Conservation (phyloP, 208 protist species). For the Wallacemonas sp. region DNA sequence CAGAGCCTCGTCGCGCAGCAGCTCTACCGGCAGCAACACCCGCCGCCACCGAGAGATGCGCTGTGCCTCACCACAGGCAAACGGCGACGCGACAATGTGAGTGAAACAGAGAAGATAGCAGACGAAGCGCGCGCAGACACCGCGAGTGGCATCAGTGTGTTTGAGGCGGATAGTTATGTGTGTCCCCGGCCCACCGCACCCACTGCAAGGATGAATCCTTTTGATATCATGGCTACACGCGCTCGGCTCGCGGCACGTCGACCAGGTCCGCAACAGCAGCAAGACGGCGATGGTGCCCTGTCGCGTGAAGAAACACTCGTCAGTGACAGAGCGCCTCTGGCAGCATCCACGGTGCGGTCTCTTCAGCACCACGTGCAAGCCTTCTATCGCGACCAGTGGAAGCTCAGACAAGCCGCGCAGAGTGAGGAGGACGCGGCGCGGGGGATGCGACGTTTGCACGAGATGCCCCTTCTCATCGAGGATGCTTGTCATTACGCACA, state of each 20-base stretch:
- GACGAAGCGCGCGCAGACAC: background rate
- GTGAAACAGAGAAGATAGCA: background rate
- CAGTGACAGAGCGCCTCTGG: background rate
- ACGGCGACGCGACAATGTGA: background rate
- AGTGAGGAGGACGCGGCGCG: background rate
- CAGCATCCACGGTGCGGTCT: background rate
- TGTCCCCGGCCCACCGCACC: background rate
- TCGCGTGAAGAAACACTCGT: background rate
- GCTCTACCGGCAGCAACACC: background rate
- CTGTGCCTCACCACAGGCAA: constrained; percentile 3
- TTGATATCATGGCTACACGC: background rate
- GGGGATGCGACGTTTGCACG: constrained; percentile 1
- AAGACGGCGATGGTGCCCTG: background rate
- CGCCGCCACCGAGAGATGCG: background rate
- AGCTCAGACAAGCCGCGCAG: background rate
- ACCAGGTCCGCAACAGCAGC: background rate
- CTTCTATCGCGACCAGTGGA: constrained; percentile 1
- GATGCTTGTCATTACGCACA: constrained; percentile 43
- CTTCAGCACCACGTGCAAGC: background rate
- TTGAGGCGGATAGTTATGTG: background rate
- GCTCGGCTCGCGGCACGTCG: background rate
- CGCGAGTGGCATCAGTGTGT: background rate
- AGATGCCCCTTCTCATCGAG: constrained; percentile 28
- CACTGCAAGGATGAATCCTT: background rate
- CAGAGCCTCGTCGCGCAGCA: background rate